These are phyloP conservation scores for Lentithecium fluviatile DNA, from an alignment of 495 filamentous ascomycete genomes.

Conservation along the genomic window DNA sequence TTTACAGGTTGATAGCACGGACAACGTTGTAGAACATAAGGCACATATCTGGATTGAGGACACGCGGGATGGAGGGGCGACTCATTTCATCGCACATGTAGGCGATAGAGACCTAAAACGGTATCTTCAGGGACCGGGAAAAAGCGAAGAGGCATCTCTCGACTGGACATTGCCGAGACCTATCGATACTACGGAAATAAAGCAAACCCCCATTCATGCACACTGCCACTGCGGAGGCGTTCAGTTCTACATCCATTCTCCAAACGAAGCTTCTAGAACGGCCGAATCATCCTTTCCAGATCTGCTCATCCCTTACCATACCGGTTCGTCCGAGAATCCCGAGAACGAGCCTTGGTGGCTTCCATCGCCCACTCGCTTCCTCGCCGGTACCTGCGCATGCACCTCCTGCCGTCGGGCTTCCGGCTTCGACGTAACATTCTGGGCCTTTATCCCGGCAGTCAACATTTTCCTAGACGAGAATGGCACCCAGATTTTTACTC, in stretches of 20 bases:
- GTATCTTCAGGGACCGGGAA: constrained; percentile 21
- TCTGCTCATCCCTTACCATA: constrained; percentile 52
- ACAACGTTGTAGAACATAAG: constrained; percentile 45
- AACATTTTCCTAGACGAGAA: constrained; percentile 54
- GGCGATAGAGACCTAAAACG: constrained; percentile 26
- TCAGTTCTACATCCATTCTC: constrained; percentile 48
- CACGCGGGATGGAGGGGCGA: constrained; percentile 60
- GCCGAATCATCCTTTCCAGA: constrained; percentile 55
- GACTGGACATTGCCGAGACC: constrained; percentile 27
- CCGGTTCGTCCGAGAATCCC: constrained; percentile 42
- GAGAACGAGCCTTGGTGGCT: constrained; percentile 57
- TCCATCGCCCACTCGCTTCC: constrained; percentile 49
- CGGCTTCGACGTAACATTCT: constrained; percentile 67
- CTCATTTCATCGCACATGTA: constrained; percentile 48
- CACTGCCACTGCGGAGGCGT: constrained; percentile 49
- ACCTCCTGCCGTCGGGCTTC: constrained; percentile 59
- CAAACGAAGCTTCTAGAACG: constrained; percentile 44
- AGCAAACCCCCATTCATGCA: constrained; percentile 37
- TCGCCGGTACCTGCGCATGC: constrained; percentile 67
- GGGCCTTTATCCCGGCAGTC: constrained; percentile 64
- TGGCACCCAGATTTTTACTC: constrained; percentile 18
- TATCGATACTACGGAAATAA: not conserved
- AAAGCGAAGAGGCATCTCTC: constrained; percentile 31
- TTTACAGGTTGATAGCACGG: constrained; percentile 37
- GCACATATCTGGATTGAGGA: constrained; percentile 52